Evolutionary conservation across 192 early-diverging fungal species (phyloP).

Genomic region (Endogone sp.): DNA sequence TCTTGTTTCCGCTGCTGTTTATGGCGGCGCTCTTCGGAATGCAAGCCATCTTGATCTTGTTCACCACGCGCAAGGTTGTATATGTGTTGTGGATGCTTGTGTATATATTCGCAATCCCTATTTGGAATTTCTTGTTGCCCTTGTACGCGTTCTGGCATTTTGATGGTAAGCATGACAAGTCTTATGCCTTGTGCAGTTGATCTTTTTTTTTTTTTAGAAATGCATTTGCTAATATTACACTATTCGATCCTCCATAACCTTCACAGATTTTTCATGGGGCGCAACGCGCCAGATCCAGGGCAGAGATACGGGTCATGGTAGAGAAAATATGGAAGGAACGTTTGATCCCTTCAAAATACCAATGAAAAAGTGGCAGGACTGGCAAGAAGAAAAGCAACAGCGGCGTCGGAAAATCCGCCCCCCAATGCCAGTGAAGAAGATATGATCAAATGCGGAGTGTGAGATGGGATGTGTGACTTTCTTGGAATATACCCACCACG

Average conservation of each 20-base stretch:
- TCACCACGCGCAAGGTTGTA: constrained; percentile 65
- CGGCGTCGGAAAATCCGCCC: too few relatives aligned
- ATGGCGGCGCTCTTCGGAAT: constrained; percentile 59
- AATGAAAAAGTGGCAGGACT: not conserved
- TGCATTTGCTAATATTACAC: not conserved
- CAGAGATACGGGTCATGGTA: not conserved
- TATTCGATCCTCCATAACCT: not conserved
- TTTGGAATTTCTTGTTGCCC: constrained; percentile 77
- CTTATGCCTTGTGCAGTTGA: too few relatives aligned
- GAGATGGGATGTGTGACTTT: too few relatives aligned
- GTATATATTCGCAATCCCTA: constrained; percentile 60
- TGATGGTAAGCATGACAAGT: constrained; percentile 37
- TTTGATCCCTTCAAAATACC: not conserved
- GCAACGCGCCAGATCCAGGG: not conserved
- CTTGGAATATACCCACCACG: too few relatives aligned
- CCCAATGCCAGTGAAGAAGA: too few relatives aligned
- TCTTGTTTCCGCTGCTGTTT: constrained; percentile 60
- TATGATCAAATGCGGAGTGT: too few relatives aligned
- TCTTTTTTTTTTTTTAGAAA: too few relatives aligned
- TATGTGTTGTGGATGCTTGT: constrained; percentile 78
- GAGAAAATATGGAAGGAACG: not conserved
- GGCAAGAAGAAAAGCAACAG: not conserved
- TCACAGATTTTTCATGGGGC: not conserved
- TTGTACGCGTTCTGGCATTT: constrained; percentile 80
- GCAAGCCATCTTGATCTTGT: constrained; percentile 66